A percentile compares a stretch with the other conserved stretches of the same genome.
Conservation (phyloP, 2,329 filamentous ascomycete genomes). For the Ophiostoma montium region DNA sequence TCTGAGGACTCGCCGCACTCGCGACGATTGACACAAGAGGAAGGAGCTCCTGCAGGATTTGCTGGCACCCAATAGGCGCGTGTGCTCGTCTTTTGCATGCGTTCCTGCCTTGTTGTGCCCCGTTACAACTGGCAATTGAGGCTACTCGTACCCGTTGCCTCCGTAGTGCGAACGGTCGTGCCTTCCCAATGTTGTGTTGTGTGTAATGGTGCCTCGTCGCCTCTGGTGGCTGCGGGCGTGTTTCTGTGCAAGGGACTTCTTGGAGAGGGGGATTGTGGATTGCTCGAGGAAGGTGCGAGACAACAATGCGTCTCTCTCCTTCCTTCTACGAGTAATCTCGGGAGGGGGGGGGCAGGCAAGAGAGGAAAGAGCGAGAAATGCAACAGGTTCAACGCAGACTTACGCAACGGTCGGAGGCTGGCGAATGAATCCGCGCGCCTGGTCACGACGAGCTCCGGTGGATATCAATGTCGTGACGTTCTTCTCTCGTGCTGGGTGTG, state of each 20-base stretch:
- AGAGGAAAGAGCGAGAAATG: not conserved
- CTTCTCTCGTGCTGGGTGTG: too few species aligned
- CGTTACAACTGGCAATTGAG: not conserved
- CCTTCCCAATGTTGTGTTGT: not conserved
- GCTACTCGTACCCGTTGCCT: not conserved
- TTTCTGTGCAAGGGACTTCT: too few species aligned
- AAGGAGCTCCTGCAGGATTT: constrained; percentile 1
- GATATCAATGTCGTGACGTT: too few species aligned
- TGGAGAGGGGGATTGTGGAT: too few species aligned
- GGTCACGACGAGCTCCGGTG: not conserved
- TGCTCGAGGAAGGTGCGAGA: not conserved
- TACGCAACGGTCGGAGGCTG: constrained; percentile 6
- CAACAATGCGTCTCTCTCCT: not conserved
- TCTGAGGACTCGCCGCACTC: not conserved
- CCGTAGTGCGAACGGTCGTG: not conserved
- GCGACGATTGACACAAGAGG: constrained; percentile 2
- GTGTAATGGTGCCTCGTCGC: not conserved
- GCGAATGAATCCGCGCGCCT: constrained; percentile 10
- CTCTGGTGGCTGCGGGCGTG: not conserved
- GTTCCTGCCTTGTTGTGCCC: not conserved
- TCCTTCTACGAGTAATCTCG: too few species aligned
- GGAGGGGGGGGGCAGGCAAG: not conserved
- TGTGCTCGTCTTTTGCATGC: not conserved
- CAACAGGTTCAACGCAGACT: constrained; percentile 4
- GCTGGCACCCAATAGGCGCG: not conserved